Evolutionary conservation across 2,329 filamentous ascomycete genomes (phyloP).

Genomic region (Pseudopithomyces maydicus): DNA sequence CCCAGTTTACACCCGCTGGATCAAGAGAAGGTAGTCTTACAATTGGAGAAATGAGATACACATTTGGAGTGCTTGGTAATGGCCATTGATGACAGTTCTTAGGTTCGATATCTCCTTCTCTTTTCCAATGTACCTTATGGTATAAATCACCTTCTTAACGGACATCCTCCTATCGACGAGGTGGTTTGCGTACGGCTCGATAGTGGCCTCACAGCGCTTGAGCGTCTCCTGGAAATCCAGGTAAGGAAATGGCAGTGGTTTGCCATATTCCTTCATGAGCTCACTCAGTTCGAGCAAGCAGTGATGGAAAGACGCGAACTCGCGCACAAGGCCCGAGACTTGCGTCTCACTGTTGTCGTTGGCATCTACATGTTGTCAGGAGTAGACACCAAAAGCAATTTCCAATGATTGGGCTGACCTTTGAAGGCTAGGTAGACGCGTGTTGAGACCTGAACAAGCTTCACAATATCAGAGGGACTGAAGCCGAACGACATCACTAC

Average conservation of each 20-base stretch:
- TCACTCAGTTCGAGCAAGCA: constrained; percentile 34
- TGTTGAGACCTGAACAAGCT: constrained; percentile 37
- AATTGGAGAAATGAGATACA: constrained; percentile 38
- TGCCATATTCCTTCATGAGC: constrained; percentile 40
- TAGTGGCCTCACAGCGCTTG: constrained; percentile 32
- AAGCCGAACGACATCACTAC: constrained; percentile 37
- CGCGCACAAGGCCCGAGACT: constrained; percentile 35
- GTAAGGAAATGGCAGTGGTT: constrained; percentile 35
- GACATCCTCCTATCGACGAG: constrained; percentile 39
- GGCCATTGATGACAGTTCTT: constrained; percentile 33
- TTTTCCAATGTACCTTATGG: constrained; percentile 39
- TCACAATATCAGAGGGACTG: constrained; percentile 36
- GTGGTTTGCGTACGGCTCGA: constrained; percentile 35
- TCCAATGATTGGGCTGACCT: constrained; percentile 20
- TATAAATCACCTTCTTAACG: constrained; percentile 34
- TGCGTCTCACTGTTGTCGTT: constrained; percentile 41
- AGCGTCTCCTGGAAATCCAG: constrained; percentile 37
- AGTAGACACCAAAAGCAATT: neutral
- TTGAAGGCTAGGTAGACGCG: constrained; percentile 41
- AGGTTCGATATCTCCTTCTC: constrained; percentile 39
- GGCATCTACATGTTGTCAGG: constrained; percentile 31
- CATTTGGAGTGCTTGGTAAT: constrained; percentile 38
- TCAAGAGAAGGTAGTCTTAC: constrained; percentile 15
- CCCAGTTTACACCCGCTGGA: neutral
- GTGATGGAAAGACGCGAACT: constrained; percentile 35